A percentile compares a stretch with the other conserved stretches of the same genome.
Evolutionary conservation across 2,329 filamentous ascomycete genomes (phyloP).

Genomic region (Aspergillus chevalieri): DNA sequence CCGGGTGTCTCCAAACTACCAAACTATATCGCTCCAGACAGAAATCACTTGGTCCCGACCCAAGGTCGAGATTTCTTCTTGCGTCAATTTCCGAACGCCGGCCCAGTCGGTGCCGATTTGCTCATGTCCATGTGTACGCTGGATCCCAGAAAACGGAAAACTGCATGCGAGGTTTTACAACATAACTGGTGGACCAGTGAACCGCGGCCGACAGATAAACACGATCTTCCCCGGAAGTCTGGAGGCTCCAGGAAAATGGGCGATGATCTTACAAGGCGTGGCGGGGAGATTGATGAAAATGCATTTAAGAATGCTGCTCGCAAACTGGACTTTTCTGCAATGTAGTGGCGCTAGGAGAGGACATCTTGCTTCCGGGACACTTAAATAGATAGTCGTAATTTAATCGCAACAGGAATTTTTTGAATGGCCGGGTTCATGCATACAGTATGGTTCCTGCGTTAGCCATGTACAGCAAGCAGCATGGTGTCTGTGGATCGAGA

Average conservation of each 20-base stretch:
- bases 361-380: too few species aligned
- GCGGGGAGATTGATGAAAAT: conserved; percentile 64
- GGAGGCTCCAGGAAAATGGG: conserved; percentile 70
- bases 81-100: conserved; percentile 70
- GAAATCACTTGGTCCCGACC: conserved; percentile 50
- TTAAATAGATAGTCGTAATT: too few species aligned
- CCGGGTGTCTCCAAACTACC: conserved; percentile 77
- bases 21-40: conserved; percentile 67
- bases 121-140: conserved; percentile 77
- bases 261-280: conserved; percentile 72
- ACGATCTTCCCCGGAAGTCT: conserved; percentile 72
- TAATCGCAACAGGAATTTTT: too few species aligned
- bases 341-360: conserved; percentile 6
- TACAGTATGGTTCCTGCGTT: too few species aligned
- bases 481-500: too few species aligned
- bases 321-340: conserved; percentile 68
- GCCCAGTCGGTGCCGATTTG: conserved; percentile 76
- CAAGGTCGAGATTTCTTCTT: conserved; percentile 67
- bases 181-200: conserved; percentile 83
- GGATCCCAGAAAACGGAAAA: conserved; percentile 79
- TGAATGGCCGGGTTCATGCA: too few species aligned
- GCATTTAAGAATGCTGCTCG: conserved; percentile 67
- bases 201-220: conserved; percentile 73
- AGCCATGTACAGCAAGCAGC: too few species aligned
- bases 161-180: conserved; percentile 67